Base-by-base conservation (phyloP, 257 asterid genomes). In the Nicotiana paniculata region DNA sequence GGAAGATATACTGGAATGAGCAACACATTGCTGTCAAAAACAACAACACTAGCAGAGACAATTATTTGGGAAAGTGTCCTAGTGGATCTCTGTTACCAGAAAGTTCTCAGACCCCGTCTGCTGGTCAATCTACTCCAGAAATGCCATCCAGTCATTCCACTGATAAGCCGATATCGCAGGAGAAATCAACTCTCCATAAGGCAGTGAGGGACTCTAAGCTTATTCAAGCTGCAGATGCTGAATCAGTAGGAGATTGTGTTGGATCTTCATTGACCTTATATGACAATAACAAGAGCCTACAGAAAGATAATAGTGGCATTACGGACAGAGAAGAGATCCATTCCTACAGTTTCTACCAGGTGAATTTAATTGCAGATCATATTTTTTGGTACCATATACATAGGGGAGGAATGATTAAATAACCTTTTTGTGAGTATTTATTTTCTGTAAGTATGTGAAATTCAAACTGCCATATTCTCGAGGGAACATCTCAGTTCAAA, bases 321-420 rank as follows among this genome's bases (percentile, higher is more conserved):
- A 82, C 69, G 55, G 91, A 87, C 75, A 88, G 64, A 74, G 90
- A 86, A 67, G 90, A 90, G 43, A 83, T 79, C 35, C 89, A 80
- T 81, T 91, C 97, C 17, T 96, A 93, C 92, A 84, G 84, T 85
- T 96, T 94, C 86, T 96, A 96, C 87, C 99, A 96, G 99, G 99
- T 94, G 48, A 84, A 69, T 82, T 77, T 69, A 80, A 58, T 59
- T 79, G 79, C 8, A 3, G 13, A 48, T 15, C 57, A 53, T 13
- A 1, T 12, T 13, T 53, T 53, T 53, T 53, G 57, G 15, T 53
- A 53, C 5, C 17, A 3, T 12, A 53, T 53, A 12, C 17, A 43
- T 13, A 53, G 17, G 57, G 57, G 57, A 53, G 57, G 17, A 53
- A 53, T 53, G 17, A 53, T 13, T 11, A 51, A 39, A 39, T 39